Percentiles rank a stretch among this genome's conserved stretches.
These are phyloP conservation scores for Metschnikowia gruessii DNA, from an alignment of 805 yeast species.

Conservation along the genomic window DNA sequence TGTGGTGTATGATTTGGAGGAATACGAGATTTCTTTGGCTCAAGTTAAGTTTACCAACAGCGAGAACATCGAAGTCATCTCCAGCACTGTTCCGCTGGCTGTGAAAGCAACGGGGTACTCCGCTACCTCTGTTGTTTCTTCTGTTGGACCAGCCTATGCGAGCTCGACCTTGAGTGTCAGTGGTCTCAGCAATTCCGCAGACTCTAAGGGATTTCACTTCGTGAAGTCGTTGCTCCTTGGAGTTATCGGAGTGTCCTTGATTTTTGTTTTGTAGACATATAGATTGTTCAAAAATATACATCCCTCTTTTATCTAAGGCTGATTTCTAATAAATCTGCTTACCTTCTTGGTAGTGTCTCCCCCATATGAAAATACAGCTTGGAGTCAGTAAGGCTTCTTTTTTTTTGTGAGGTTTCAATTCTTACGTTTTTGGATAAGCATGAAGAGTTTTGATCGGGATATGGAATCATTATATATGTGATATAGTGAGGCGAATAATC, in stretches of 20 bases:
- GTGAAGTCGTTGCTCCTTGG: not conserved
- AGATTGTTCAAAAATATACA: too few relatives aligned
- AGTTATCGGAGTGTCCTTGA: not conserved
- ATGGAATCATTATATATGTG: too few relatives aligned
- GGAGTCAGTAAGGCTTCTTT: too few relatives aligned
- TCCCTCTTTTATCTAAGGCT: too few relatives aligned
- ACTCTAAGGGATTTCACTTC: too few relatives aligned
- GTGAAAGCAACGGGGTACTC: constrained; percentile 45
- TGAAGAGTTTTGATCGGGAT: too few relatives aligned
- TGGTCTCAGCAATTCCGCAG: not conserved
- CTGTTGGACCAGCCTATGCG: constrained; percentile 4
- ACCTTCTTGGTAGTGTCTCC: too few relatives aligned
- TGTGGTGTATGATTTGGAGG: constrained; percentile 64
- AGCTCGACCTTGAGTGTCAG: constrained; percentile 4
- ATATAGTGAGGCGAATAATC: too few relatives aligned
- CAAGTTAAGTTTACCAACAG: constrained; percentile 29
- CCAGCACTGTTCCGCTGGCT: constrained; percentile 49
- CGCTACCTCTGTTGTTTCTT: constrained; percentile 28
- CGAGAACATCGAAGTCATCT: constrained; percentile 46
- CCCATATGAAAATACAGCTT: too few relatives aligned
- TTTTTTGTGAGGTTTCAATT: too few relatives aligned
- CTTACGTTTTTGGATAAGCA: too few relatives aligned
- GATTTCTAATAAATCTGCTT: too few relatives aligned
- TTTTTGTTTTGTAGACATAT: not conserved
- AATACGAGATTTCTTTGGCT: constrained; percentile 54